phyloP scores from a whole-genome alignment of 257 asterid genomes.

The Lycium barbarum region DNA sequence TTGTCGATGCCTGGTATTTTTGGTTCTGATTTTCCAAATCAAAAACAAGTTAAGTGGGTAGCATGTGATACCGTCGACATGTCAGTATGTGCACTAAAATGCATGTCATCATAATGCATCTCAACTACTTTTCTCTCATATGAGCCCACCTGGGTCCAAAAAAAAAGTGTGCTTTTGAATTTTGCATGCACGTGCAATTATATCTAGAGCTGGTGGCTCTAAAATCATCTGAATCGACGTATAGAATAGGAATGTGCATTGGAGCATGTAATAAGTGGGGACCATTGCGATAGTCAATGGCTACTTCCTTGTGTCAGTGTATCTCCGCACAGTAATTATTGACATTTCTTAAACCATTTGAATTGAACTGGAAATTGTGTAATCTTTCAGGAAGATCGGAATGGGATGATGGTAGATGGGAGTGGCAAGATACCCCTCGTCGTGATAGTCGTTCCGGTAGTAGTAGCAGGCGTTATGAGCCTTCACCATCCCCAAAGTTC shows the following conservation, averaged over 20 bases:
- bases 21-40: slow-evolving; percentile 1
- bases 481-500: slow-evolving; percentile 84
- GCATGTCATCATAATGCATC: not conserved
- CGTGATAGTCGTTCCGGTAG: slow-evolving; percentile 61
- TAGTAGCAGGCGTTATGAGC: slow-evolving; percentile 63
- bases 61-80: not conserved
- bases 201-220: not conserved
- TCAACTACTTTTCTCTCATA: not conserved
- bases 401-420: slow-evolving; percentile 99
- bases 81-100: not conserved
- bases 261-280: not conserved
- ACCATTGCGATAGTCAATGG: not conserved
- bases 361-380: slow-evolving; percentile 22
- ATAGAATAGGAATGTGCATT: not conserved
- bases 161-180: not conserved
- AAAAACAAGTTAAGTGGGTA: slow-evolving; percentile 4
- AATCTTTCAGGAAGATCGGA: slow-evolving; percentile 75
- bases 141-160: not conserved
- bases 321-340: not conserved
- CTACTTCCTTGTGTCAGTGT: not conserved
- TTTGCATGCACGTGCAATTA: not conserved
- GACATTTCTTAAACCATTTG: slow-evolving; percentile 31
- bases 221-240: slow-evolving; percentile 2
- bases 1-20: slow-evolving; percentile 4
- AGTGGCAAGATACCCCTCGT: slow-evolving; percentile 91